Base-by-base conservation (phyloP, 306 rosid species). In the Medicago truncatula region DNA sequence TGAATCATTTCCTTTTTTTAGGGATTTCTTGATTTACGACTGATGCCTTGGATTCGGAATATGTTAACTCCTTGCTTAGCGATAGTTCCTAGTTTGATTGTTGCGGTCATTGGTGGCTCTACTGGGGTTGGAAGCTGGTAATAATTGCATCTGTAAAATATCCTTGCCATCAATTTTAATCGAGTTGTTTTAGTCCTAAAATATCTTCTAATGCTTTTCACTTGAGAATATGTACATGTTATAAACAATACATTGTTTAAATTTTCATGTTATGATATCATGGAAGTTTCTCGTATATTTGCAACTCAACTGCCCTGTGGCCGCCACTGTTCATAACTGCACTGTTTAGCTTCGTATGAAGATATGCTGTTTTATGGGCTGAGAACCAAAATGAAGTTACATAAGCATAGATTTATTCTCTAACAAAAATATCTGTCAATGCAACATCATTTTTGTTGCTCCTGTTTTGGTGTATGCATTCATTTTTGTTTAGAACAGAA, bases 11-110 rank as follows among this genome's bases (percentile, higher is more conserved):
- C n/a, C 12, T 44, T 66, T 23, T 59, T 79, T 49, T 67, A 95
- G 97, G 99, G 99, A 18, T 95, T 95, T 86, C 97, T 95, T 50
- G 91, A 95, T 80, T 88, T 95, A 70, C 86, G 93, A 70, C 56
- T 92, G 77, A 13, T 53, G n/a, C 92, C 97, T 71, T 95, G 99
- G 99, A 13, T 95, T 73, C 80, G 99, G 49, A 95, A 92, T 80
- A 77, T 95, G 60, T 81, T 95, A 74, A 95, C 99, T 23, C 89
- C 97, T 67, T 85, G 90, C 76, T 86, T 95, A 83, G 99, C 99
- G 38, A 90, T 95, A 80, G 92, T 90, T 83, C 97, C 97, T 62
- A 95, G 99, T 85, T 77, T 95, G 81, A 84, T 90, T 72, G 99
- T 95, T 60, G 93, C 96, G 2, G 8, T 89, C 81, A 90, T 95